A percentile compares a stretch with the other conserved stretches of the same genome.
phyloP scores from a whole-genome alignment of 164 flowering plant genomes.

The Stephania cephalantha region DNA sequence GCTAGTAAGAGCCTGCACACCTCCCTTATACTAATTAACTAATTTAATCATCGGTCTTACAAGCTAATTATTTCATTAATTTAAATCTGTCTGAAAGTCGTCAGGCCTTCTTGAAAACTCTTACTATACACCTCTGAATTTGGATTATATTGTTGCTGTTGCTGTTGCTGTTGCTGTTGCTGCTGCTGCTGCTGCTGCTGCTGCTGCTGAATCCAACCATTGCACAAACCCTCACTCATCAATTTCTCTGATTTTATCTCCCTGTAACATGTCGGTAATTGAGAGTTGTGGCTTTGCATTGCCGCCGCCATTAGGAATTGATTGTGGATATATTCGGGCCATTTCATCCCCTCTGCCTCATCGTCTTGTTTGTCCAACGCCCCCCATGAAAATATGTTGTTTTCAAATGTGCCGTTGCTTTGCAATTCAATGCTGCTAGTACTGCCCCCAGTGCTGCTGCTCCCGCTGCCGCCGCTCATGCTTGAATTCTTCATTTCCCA shows the following conservation, averaged over 20 bases:
- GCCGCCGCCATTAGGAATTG: slow-evolving; percentile 25
- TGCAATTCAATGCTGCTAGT: slow-evolving; percentile 27
- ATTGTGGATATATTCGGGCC: slow-evolving; percentile 58
- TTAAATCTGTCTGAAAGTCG: slow-evolving; percentile 53
- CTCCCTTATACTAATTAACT: not conserved
- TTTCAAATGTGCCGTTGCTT: slow-evolving; percentile 27
- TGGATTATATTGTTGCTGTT: slow-evolving; percentile 26
- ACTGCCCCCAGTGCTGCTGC: too few relatives aligned
- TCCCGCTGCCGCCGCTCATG: slow-evolving; percentile 20
- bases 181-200: slow-evolving; percentile 32
- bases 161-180: slow-evolving; percentile 22
- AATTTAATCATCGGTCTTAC: not conserved
- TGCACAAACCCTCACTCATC: slow-evolving; percentile 22
- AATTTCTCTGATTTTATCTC: slow-evolving; percentile 40
- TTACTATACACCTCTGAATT: slow-evolving; percentile 25
- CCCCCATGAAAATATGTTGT: slow-evolving; percentile 43
- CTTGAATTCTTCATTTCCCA: slow-evolving; percentile 35
- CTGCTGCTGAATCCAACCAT: slow-evolving; percentile 32
- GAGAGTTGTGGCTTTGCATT: slow-evolving; percentile 17
- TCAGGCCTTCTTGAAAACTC: slow-evolving; percentile 31
- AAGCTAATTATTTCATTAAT: slow-evolving; percentile 23
- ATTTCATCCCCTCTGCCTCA: slow-evolving; percentile 48
- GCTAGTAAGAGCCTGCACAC: slow-evolving; percentile 2
- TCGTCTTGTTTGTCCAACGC: slow-evolving; percentile 23
- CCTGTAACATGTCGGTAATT: slow-evolving; percentile 12